phyloP scores from a whole-genome alignment of 805 yeast species.

The Spathaspora boniae region DNA sequence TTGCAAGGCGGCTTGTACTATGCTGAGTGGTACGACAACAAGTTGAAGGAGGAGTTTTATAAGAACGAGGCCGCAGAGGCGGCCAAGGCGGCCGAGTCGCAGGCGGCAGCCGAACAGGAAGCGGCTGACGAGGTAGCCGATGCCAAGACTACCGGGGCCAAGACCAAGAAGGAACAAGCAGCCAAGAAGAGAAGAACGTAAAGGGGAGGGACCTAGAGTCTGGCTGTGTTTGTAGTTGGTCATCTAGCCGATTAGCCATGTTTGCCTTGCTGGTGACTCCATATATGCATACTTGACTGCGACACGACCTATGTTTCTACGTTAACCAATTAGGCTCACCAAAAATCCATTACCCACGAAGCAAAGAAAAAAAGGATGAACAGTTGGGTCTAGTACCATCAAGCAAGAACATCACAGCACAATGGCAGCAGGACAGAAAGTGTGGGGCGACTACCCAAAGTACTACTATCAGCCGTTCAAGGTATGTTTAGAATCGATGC shows the following conservation, averaged over 20 bases:
- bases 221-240: background rate
- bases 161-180: conserved; percentile 8
- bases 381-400: background rate
- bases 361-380: conserved; percentile 1
- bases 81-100: conserved; percentile 14
- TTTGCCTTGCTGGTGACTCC: no score
- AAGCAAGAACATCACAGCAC: conserved; percentile 10
- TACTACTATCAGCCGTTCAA: conserved; percentile 61
- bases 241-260: no score
- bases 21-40: conserved; percentile 60
- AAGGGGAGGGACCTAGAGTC: background rate
- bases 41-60: conserved; percentile 30
- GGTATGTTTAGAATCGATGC: no score
- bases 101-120: conserved; percentile 11
- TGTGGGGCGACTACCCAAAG: conserved; percentile 51
- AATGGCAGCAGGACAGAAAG: conserved; percentile 25
- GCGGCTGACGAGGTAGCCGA: conserved; percentile 8
- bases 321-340: conserved; percentile 7
- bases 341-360: conserved; percentile 7
- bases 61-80: conserved; percentile 25
- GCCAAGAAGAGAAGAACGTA: conserved; percentile 9
- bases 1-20: conserved; percentile 89
- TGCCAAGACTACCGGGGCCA: conserved; percentile 15
- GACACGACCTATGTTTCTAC: background rate
- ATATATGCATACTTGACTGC: background rate